Evolutionary conservation across 345 rosid species (phyloP).

Genomic region (Pugionium dolabratum): DNA sequence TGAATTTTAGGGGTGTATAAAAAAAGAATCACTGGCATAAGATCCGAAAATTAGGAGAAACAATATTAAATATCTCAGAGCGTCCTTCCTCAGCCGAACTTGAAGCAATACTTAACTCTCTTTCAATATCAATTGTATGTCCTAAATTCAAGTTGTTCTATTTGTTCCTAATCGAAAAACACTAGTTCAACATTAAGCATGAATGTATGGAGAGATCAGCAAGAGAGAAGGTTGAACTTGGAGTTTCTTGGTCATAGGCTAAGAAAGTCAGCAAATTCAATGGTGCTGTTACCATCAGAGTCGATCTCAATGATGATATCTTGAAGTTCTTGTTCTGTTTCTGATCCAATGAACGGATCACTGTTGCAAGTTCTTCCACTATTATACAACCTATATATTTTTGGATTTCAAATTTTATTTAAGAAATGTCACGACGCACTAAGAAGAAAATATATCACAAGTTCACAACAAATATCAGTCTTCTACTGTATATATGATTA

Average conservation of each 20-base stretch:
- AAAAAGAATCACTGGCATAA: too few species aligned
- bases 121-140: too few species aligned
- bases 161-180: too few species aligned
- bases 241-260: slow-evolving; percentile 69
- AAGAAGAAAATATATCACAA: neutral
- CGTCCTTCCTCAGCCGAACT: too few species aligned
- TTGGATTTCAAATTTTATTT: neutral
- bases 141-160: too few species aligned
- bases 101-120: too few species aligned
- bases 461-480: slow-evolving; percentile 3
- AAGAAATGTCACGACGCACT: too few species aligned
- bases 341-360: slow-evolving; percentile 53
- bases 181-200: neutral
- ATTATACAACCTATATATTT: slow-evolving; percentile 58
- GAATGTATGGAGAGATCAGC: neutral
- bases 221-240: slow-evolving; percentile 45
- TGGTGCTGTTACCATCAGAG: slow-evolving; percentile 56
- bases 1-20: too few species aligned
- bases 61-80: too few species aligned
- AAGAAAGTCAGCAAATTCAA: slow-evolving; percentile 69
- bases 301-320: slow-evolving; percentile 66
- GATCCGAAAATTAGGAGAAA: too few species aligned
- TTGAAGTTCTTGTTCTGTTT: slow-evolving; percentile 64
- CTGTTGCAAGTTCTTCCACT: slow-evolving; percentile 53
- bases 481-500: neutral